These are phyloP conservation scores for Caloboletus firmus DNA, from an alignment of 1,284 basidiomycete species.

Conservation along the genomic window DNA sequence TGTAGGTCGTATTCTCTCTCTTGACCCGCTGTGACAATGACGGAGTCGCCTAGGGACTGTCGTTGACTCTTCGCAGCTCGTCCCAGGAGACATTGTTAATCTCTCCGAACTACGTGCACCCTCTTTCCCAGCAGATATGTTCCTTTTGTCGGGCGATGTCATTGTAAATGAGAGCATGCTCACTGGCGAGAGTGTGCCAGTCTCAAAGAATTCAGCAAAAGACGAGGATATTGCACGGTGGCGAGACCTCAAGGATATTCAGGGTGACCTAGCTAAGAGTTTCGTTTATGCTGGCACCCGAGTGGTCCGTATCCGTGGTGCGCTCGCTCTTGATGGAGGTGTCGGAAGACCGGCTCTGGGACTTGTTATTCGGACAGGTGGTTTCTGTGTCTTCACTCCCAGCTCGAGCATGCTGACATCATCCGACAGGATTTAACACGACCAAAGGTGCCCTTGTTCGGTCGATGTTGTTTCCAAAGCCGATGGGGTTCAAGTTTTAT, in stretches of 20 bases:
- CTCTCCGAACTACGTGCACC: slow-evolving; percentile 75
- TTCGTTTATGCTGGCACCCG: slow-evolving; percentile 93
- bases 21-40: not conserved
- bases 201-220: slow-evolving; percentile 80
- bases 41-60: slow-evolving; percentile 55
- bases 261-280: slow-evolving; percentile 75
- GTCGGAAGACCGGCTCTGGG: slow-evolving; percentile 73
- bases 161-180: slow-evolving; percentile 99
- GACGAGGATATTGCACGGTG: slow-evolving; percentile 73
- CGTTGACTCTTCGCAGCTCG: slow-evolving; percentile 77
- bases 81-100: slow-evolving; percentile 94
- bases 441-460: slow-evolving; percentile 96
- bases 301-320: slow-evolving; percentile 87
- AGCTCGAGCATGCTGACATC: slow-evolving; percentile 1
- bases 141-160: slow-evolving; percentile 92
- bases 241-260: slow-evolving; percentile 66
- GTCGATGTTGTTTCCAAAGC: slow-evolving; percentile 99
- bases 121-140: slow-evolving; percentile 87
- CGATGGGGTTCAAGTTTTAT: slow-evolving; percentile 97
- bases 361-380: slow-evolving; percentile 89
- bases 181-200: slow-evolving; percentile 93
- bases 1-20: slow-evolving; percentile 54
- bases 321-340: slow-evolving; percentile 52
- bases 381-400: slow-evolving; percentile 12
- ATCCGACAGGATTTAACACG: slow-evolving; percentile 81